These are phyloP conservation scores for Microthlaspi erraticum DNA, from an alignment of 345 rosid genomes.

Conservation along the genomic window DNA sequence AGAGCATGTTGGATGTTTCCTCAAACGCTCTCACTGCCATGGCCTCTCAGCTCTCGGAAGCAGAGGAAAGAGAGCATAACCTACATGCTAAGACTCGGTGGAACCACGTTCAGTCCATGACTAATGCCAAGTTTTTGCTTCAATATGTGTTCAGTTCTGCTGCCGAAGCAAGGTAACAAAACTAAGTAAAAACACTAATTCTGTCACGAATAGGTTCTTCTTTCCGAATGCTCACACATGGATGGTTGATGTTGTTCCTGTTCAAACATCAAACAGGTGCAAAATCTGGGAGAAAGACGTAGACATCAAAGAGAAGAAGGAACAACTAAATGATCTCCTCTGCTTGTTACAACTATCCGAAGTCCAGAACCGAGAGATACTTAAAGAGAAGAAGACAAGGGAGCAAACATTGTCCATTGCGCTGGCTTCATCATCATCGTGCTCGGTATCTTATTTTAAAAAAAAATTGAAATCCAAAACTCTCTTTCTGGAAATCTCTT, in stretches of 20 bases:
- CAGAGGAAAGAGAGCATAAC: conserved; percentile 74
- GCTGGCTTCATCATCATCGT: conserved; percentile 55
- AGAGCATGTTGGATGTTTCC: conserved; percentile 73
- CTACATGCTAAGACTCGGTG: conserved; percentile 66
- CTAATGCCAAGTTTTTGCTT: conserved; percentile 77
- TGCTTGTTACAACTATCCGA: conserved; percentile 63
- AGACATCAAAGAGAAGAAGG: conserved; percentile 69
- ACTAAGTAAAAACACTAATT: background rate
- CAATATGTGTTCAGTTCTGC: conserved; percentile 68
- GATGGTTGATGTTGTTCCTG: conserved; percentile 6
- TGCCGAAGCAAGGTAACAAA: conserved; percentile 65
- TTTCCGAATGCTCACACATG: background rate
- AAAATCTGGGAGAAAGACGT: conserved; percentile 67
- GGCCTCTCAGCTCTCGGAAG: conserved; percentile 88
- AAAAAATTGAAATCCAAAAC: background rate
- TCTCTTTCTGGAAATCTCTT: background rate
- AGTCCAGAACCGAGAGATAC: conserved; percentile 60
- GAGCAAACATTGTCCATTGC: conserved; percentile 69
- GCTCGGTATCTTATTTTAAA: conserved; percentile 45
- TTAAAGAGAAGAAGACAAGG: conserved; percentile 63
- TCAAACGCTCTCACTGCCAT: conserved; percentile 68
- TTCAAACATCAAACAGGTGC: conserved; percentile 51
- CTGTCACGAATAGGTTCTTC: background rate
- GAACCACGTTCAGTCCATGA: conserved; percentile 70
- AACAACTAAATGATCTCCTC: conserved; percentile 67